Evolutionary conservation across 257 asterid species (phyloP), one percentile per base, ranked within the genome.

Genomic region (Apocynum venetum): DNA sequence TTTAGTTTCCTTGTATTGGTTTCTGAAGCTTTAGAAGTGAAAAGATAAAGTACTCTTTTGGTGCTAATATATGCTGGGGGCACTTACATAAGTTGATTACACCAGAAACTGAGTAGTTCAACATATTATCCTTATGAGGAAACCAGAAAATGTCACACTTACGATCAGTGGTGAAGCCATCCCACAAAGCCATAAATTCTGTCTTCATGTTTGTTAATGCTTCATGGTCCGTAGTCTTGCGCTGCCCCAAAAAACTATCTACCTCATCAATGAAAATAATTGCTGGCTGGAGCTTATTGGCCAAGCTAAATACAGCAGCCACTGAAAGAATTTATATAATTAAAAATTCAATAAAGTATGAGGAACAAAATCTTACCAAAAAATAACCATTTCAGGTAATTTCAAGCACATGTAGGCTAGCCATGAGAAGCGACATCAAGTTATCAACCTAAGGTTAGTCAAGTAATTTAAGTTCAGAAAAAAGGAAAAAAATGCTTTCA

Each of bases 111-210:
- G 10, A 56, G n/a, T 2, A 57, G 10, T 55, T 55, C 19, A 55
- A 20, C 8, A n/a, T 10, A 59, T 59, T 61, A 31, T 25, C 68
- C 43, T 67, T 17, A 41, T 17, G 35, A 74, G 65, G 77, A 69
- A 56, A 20, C 31, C 10, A 4, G 35, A 56, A 46, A 36, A 53
- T 20, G 40, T 31, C 57, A 53, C 55, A 87, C 98, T 69, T 85
- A 93, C 98, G 87, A 79, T 96, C 97, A 41, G 99, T 96, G 71
- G 97, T 88, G 88, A 96, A 93, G 75, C 99, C 99, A 90, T 96
- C 99, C 99, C 99, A 96, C 84, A 96, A 76, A 83, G 99, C 91
- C 99, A 96, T 96, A 85, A 96, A 96, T 71, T 96, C 99, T 49
- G 99, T 93, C 83, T 96, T 96, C 98, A 96, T 93, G 87, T 91